Base-by-base conservation (phyloP, 768 basidiomycete species). In the Serendipita sp. region DNA sequence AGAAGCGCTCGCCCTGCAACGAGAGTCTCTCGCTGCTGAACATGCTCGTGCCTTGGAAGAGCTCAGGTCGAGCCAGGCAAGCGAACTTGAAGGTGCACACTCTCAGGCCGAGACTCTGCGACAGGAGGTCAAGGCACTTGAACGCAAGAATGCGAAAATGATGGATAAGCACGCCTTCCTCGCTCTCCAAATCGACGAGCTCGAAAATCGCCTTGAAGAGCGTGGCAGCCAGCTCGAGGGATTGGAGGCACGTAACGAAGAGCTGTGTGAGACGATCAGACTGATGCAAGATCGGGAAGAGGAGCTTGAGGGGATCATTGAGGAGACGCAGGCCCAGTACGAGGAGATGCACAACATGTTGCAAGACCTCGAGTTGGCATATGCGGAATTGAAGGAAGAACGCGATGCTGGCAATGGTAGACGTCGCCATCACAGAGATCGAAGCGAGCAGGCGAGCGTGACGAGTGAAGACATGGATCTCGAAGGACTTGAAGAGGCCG, bases 381-480 rank as follows among this genome's bases (percentile, higher is more conserved):
- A 60, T 38, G 4, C 16, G 5, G 28, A 60, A 38, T 35, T 60
- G 16, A 32, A 38, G 30, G 35, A 23, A 23, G 34, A 4, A 30
- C 28, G 56, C 23, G 16, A 35, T 8, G 16, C 56, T 35, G 34
- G 34, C 34, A 38, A n/a, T 10, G n/a, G 5, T 7, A 34, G 18
- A 10, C 48, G 48, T 52, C 18, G 48, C 16, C 32, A 60, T 35
- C 28, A 30, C 41, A 5, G 41, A 41, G 56, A 60, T 35, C 56
- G 56, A 18, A 51, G 48, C 48, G 56, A 60, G n/a, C 56, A 30
- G 23, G 56, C 56, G 16, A 60, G 56, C 34, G 34, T 60, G 28
- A 60, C 56, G 10, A 60, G 56, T 35, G 56, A 60, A 32, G 56
- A 60, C n/a, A 60, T 60, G 56, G 56, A 60, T 35, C 28, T 60